A percentile compares a stretch with the other conserved stretches of the same genome.
These are phyloP conservation scores for Dendrobium catenatum DNA, from an alignment of 106 monocot genomes.

Conservation along the genomic window DNA sequence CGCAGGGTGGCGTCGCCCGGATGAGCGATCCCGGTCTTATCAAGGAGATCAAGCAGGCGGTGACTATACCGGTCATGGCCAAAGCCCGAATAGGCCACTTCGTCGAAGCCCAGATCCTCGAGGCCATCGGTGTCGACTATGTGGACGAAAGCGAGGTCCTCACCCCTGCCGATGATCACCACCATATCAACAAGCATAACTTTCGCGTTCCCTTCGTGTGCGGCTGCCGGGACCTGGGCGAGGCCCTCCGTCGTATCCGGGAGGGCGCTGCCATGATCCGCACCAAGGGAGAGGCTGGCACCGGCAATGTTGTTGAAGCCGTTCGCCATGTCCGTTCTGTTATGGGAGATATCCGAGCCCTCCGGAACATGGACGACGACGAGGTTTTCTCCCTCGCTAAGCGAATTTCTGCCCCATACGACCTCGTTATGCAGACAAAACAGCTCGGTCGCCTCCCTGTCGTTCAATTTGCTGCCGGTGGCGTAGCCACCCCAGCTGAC, in stretches of 20 bases:
- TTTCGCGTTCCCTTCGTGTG: slow-evolving; percentile 31
- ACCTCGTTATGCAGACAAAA: slow-evolving; percentile 43
- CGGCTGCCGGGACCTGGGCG: slow-evolving; percentile 30
- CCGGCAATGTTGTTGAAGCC: slow-evolving; percentile 20
- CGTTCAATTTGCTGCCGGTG: slow-evolving; percentile 38
- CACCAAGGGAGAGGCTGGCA: slow-evolving; percentile 22
- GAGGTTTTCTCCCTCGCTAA: slow-evolving; percentile 42
- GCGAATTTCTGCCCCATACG: slow-evolving; percentile 39
- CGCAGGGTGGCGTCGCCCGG: slow-evolving; percentile 55
- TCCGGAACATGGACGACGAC: slow-evolving; percentile 31
- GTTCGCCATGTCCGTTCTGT: slow-evolving; percentile 24
- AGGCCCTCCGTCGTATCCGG: slow-evolving; percentile 23
- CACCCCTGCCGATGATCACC: slow-evolving; percentile 20
- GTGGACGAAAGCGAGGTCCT: slow-evolving; percentile 30
- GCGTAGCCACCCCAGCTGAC: slow-evolving; percentile 40
- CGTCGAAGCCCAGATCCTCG: slow-evolving; percentile 19
- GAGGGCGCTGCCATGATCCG: slow-evolving; percentile 16
- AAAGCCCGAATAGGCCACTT: slow-evolving; percentile 16
- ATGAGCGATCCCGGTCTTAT: slow-evolving; percentile 30
- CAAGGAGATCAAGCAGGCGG: slow-evolving; percentile 29
- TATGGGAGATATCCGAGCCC: slow-evolving; percentile 16
- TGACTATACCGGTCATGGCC: slow-evolving; percentile 16
- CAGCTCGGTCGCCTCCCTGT: slow-evolving; percentile 37
- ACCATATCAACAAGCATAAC: slow-evolving; percentile 37
- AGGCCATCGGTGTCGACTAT: slow-evolving; percentile 26